Conservation (phyloP, 176 grass and related monocot species). For the Cenchrus americanus region DNA sequence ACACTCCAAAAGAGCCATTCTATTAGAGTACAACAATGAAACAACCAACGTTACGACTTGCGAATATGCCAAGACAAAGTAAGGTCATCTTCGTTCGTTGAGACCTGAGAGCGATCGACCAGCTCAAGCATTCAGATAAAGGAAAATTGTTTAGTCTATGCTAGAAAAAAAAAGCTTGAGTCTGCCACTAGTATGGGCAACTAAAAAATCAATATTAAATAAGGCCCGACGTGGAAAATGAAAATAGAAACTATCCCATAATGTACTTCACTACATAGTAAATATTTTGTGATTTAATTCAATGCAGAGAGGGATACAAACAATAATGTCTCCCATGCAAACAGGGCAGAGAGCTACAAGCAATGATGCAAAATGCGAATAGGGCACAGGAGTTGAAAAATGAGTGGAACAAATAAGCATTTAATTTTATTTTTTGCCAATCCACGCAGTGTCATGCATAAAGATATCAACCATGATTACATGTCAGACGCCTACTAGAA, state of each 20-base stretch:
- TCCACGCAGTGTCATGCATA: background rate
- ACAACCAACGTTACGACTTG: background rate
- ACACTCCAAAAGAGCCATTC: conserved; percentile 10
- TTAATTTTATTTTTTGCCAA: background rate
- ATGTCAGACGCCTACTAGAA: conserved; percentile 16
- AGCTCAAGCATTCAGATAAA: background rate
- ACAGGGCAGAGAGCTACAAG: background rate
- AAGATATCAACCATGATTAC: background rate
- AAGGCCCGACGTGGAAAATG: background rate
- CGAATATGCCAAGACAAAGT: background rate
- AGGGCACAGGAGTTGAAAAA: background rate
- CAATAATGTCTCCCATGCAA: background rate
- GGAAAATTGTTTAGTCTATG: background rate
- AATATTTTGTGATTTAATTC: background rate
- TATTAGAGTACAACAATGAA: background rate
- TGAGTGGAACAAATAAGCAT: background rate
- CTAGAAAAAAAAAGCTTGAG: background rate
- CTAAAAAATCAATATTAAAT: background rate
- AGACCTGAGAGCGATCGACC: background rate
- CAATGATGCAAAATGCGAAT: background rate
- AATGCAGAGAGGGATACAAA: background rate
- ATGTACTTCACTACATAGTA: background rate
- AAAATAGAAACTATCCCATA: background rate
- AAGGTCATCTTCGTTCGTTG: background rate
- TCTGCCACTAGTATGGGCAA: background rate